Evolutionary conservation across 352 stramenopile genomes (phyloP), one percentile per base, ranked within the genome.

Genomic region (Phytophthora chlamydospora): DNA sequence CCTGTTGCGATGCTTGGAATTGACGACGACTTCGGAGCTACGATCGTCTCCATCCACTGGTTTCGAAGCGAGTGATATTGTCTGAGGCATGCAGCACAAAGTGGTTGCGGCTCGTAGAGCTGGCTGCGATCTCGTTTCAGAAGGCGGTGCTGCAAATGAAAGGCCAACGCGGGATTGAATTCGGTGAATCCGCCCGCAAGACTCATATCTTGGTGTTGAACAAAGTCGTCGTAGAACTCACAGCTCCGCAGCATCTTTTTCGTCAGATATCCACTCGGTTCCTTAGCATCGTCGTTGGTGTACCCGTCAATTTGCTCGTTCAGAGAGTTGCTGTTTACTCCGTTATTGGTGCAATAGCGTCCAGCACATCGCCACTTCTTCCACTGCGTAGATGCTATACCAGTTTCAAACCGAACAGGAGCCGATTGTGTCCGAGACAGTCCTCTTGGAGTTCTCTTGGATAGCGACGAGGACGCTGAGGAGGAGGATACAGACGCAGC

Each of bases 231-330:
- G 58, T 74, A 85, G 38, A 90, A 91, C 29, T 88, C 77, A 42
- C 81, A 91, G 59, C 77, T 88, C 29, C 84, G 66, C 17, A 89
- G 7, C 29, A 88, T 69, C 41, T 89, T 90, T 44, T 86, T 88
- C n/a, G 73, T 88, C 10, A 89, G 48, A 58, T 72, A 84, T 1
- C 75, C 78, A 2, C 76, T 75, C 17, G 80, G 69, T 34, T 73
- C 41, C 3, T 56, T 68, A 7, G 42, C 31, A 16, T 61, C 43
- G 3, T 62, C 29, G 1, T 48, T 34, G 8, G 27, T 8, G 9
- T 58, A 7, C 1, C 44, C 6, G 35, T 68, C 10, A 46, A 34
- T 31, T 63, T 69, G 12, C 36, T 56, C 32, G 12, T 66, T 52
- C 35, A 8, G 4, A 43, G 27, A 1, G 43, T 53, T 8, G 13